Conservation (phyloP, 2,329 filamentous ascomycete genomes). For the Aspergillus tubingensis region DNA sequence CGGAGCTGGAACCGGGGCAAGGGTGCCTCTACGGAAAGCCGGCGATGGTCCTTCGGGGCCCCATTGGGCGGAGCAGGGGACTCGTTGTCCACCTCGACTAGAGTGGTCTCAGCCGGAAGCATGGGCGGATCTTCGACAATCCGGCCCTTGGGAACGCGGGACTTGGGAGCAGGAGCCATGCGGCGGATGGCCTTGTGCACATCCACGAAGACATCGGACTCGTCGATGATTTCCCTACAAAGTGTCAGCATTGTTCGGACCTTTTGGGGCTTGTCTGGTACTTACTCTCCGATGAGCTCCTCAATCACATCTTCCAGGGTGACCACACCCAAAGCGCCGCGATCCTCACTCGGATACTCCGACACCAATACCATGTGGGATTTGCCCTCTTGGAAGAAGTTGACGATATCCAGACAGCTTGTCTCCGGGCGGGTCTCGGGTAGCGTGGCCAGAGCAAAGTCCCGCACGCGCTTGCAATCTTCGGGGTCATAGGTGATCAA, state of each 20-base stretch:
- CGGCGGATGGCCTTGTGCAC: slow-evolving; percentile 97
- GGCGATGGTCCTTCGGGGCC: slow-evolving; percentile 27
- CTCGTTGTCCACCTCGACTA: slow-evolving; percentile 52
- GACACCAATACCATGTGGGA: slow-evolving; percentile 98
- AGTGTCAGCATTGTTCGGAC: slow-evolving; percentile 23
- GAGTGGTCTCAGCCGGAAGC: slow-evolving; percentile 32
- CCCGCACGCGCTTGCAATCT: slow-evolving; percentile 79
- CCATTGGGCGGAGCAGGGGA: slow-evolving; percentile 25
- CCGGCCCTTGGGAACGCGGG: slow-evolving; percentile 62
- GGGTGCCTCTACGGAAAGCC: slow-evolving; percentile 39
- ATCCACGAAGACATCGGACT: slow-evolving; percentile 97
- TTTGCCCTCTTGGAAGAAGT: slow-evolving; percentile 99
- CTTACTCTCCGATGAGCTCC: slow-evolving; percentile 94
- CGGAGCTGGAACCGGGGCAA: slow-evolving; percentile 45
- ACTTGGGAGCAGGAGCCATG: slow-evolving; percentile 78
- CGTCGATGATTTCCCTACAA: slow-evolving; percentile 89
- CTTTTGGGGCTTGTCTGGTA: slow-evolving; percentile 25
- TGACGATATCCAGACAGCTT: slow-evolving; percentile 96
- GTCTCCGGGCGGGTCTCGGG: slow-evolving; percentile 94
- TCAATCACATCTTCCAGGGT: slow-evolving; percentile 98
- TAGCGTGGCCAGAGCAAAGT: slow-evolving; percentile 89
- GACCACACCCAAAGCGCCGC: slow-evolving; percentile 88
- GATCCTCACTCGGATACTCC: slow-evolving; percentile 83
- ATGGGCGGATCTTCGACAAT: slow-evolving; percentile 52
- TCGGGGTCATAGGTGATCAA: slow-evolving; percentile 98